Evolutionary conservation across 495 filamentous ascomycete species (phyloP), one percentile per base, ranked within the genome.

Genomic region (Delitschia confertaspora): DNA sequence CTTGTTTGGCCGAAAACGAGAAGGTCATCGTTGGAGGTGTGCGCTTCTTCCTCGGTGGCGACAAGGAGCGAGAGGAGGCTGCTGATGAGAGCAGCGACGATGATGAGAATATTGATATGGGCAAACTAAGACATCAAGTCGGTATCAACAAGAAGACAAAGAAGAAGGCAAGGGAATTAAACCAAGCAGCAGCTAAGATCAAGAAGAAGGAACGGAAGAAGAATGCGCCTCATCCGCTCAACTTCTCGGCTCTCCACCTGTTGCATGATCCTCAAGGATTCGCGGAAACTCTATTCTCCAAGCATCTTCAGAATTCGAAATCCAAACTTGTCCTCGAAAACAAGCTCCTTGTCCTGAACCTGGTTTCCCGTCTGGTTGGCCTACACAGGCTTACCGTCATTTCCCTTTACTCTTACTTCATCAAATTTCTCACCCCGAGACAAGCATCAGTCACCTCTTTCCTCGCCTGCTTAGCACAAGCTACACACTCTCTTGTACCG

Each of bases 231-330:
- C 84, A 88, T 56, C 78, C 81, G 0, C 73, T 96, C 17, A 96
- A 99, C 67, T 99, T 99, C 65, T 95, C 88, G 0, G 93, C 93
- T n/a, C 75, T 85, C n/a, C 91, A 96, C 60, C 72, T 99, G 10
- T 72, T 99, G 3, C 83, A 95, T 60, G 93, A 96, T 57, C 88
- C 93, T 1, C 93, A 99, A 56, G 85, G 84, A 1, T 96, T 95
- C 58, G 86, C 89, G 16, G 93, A 99, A 60, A 69, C 72, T 33
- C 69, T 99, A 1, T 99, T 95, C 64, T 75, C 77, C 25, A 94
- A 87, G 60, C 91, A 99, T 59, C 65, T 96, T 17, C 87, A 94
- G 38, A 88, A 79, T 51, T 72, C 73, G 22, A 93, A 88, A 65
- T 80, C 80, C 22, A 93, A 82, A 60, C 74, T 96, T 40, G 78